phyloP scores from a whole-genome alignment of 768 basidiomycete species.

The Kwoniella dejecticola region DNA sequence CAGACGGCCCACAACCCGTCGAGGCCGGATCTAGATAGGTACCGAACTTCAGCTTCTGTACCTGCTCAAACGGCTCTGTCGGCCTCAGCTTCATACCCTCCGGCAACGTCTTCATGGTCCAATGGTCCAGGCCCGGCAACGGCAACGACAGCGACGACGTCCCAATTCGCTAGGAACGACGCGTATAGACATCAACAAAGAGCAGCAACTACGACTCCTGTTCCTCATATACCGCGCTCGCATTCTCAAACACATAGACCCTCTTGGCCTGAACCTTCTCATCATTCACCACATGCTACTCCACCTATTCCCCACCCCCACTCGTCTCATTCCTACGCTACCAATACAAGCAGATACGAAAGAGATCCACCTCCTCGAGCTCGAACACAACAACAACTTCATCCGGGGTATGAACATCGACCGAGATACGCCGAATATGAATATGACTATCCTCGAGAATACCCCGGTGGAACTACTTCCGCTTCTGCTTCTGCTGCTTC shows the following conservation, averaged over 20 bases:
- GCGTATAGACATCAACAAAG: neutral
- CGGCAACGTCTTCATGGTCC: constrained; percentile 8
- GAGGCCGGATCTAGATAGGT: constrained; percentile 24
- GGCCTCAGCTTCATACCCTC: constrained; percentile 1
- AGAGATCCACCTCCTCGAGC: neutral
- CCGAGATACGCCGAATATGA: too few relatives aligned
- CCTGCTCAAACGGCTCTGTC: constrained; percentile 12
- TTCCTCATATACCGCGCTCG: neutral
- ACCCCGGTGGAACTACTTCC: too few relatives aligned
- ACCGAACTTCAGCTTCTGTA: constrained; percentile 16
- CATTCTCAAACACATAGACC: constrained; percentile 1
- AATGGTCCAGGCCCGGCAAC: neutral
- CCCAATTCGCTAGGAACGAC: constrained; percentile 1
- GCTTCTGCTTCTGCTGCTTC: neutral
- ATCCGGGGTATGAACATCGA: neutral
- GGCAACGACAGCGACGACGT: neutral
- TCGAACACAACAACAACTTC: neutral
- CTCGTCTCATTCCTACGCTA: constrained; percentile 3
- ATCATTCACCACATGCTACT: neutral
- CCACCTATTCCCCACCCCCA: constrained; percentile 1
- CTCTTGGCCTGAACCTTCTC: neutral
- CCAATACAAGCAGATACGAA: neutral
- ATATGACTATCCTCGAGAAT: constrained; percentile 4
- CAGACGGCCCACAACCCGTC: too few relatives aligned
- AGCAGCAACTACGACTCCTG: constrained; percentile 13